phyloP scores from a whole-genome alignment of 805 yeast species.

The Candida andamanensis region DNA sequence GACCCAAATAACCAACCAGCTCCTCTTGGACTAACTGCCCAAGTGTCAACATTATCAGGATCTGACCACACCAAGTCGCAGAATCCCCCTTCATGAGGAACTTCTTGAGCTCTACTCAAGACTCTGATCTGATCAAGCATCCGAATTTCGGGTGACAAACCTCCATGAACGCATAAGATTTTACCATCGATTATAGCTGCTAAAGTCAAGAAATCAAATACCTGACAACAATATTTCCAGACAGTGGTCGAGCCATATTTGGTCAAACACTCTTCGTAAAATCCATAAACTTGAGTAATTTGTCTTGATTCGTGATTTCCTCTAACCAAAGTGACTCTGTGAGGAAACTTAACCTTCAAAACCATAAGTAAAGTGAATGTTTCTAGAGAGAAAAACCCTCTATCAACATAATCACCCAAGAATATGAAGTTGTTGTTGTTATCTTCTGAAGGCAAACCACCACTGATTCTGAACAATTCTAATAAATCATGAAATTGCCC shows the following conservation, averaged over 20 bases:
- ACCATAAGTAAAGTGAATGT: constrained; percentile 94
- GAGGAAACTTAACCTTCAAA: constrained; percentile 82
- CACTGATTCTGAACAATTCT: constrained; percentile 84
- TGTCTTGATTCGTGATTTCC: constrained; percentile 98
- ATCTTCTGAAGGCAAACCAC: constrained; percentile 80
- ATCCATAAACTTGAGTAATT: constrained; percentile 98
- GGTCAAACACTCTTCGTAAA: constrained; percentile 90
- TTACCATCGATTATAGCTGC: constrained; percentile 96
- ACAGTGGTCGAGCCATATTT: constrained; percentile 93
- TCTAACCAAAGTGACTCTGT: constrained; percentile 81
- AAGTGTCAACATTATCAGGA: constrained; percentile 94
- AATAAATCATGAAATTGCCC: constrained; percentile 95
- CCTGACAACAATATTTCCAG: constrained; percentile 96
- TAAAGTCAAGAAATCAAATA: constrained; percentile 85
- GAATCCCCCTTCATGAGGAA: constrained; percentile 98
- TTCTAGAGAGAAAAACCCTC: constrained; percentile 94
- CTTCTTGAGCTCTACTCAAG: constrained; percentile 92
- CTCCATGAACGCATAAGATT: constrained; percentile 95
- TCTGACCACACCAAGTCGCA: constrained; percentile 98
- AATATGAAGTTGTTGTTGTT: constrained; percentile 54
- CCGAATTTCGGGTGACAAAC: constrained; percentile 92
- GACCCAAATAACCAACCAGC: constrained; percentile 98
- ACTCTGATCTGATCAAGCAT: constrained; percentile 97
- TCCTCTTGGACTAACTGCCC: constrained; percentile 98
- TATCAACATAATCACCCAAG: constrained; percentile 93